Percentiles rank a stretch among this genome's conserved stretches.
Conservation (phyloP, 2,329 filamentous ascomycete species). For the Alternaria gansuensis region DNA sequence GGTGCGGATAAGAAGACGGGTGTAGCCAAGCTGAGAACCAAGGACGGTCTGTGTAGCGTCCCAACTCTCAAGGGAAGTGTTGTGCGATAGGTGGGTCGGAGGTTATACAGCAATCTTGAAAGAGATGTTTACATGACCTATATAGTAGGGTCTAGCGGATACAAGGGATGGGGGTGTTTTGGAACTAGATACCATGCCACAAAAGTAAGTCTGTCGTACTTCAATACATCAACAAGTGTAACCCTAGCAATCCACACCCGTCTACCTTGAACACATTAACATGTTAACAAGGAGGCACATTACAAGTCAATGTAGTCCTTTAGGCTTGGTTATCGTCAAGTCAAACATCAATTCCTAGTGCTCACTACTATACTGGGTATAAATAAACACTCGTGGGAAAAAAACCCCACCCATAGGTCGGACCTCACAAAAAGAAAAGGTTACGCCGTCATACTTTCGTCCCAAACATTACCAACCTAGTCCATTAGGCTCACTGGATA, state of each 20-base stretch:
- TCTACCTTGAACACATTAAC: neutral
- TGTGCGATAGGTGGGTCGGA: slow-evolving; percentile 70
- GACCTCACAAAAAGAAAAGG: slow-evolving; percentile 7
- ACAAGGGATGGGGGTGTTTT: neutral
- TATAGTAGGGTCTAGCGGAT: neutral
- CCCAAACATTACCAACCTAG: slow-evolving; percentile 17
- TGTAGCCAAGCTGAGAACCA: slow-evolving; percentile 73
- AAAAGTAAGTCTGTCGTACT: neutral
- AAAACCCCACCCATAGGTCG: slow-evolving; percentile 9
- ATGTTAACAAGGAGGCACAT: neutral
- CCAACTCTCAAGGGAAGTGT: slow-evolving; percentile 79
- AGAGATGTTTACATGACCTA: neutral
- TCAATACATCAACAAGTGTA: neutral
- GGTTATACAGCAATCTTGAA: neutral
- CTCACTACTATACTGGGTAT: slow-evolving; percentile 20
- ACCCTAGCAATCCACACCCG: neutral
- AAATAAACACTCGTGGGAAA: slow-evolving; percentile 15
- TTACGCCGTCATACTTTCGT: slow-evolving; percentile 15
- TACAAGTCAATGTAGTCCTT: neutral
- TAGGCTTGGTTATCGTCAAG: neutral
- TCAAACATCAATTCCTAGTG: slow-evolving; percentile 17
- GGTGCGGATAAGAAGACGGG: slow-evolving; percentile 65
- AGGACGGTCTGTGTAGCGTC: slow-evolving; percentile 84
- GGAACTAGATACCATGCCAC: neutral
- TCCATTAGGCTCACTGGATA: slow-evolving; percentile 34